A percentile compares a stretch with the other conserved stretches of the same genome.
Conservation (phyloP, 2,329 filamentous ascomycete genomes). For the Zopfia rhizophila region DNA sequence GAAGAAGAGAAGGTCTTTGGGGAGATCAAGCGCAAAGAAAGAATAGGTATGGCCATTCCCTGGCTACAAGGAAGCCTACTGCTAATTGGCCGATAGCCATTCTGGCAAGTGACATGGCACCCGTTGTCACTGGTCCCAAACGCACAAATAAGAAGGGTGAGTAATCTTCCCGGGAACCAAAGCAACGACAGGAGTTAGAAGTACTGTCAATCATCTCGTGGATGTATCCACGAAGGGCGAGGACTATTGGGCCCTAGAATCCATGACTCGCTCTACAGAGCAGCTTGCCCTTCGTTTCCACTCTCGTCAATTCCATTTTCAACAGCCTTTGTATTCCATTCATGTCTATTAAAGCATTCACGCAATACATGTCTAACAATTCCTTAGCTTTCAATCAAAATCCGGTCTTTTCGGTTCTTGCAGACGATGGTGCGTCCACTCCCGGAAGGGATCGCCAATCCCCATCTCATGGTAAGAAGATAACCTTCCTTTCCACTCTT, state of each 20-base stretch:
- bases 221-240: no score
- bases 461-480: slow-evolving; percentile 51
- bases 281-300: no score
- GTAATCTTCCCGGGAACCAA: no score
- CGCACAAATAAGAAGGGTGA: slow-evolving; percentile 60
- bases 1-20: slow-evolving; percentile 76
- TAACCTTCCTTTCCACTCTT: slow-evolving; percentile 1
- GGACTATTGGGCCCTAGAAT: no score
- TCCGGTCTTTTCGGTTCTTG: slow-evolving; percentile 53
- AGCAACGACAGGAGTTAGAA: no score
- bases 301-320: no score
- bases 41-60: slow-evolving; percentile 57
- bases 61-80: slow-evolving; percentile 2
- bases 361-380: slow-evolving; percentile 10
- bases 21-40: slow-evolving; percentile 76
- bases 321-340: no score
- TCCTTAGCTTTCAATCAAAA: slow-evolving; percentile 51
- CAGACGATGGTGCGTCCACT: slow-evolving; percentile 52
- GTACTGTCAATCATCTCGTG: no score
- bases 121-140: slow-evolving; percentile 66
- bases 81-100: slow-evolving; percentile 58
- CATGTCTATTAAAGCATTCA: slow-evolving; percentile 4
- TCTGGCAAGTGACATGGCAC: slow-evolving; percentile 78
- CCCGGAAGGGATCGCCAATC: slow-evolving; percentile 53
- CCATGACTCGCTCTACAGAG: no score